Base-by-base conservation (phyloP, 2,329 filamentous ascomycete species). In the Endoconidiophora polonica region DNA sequence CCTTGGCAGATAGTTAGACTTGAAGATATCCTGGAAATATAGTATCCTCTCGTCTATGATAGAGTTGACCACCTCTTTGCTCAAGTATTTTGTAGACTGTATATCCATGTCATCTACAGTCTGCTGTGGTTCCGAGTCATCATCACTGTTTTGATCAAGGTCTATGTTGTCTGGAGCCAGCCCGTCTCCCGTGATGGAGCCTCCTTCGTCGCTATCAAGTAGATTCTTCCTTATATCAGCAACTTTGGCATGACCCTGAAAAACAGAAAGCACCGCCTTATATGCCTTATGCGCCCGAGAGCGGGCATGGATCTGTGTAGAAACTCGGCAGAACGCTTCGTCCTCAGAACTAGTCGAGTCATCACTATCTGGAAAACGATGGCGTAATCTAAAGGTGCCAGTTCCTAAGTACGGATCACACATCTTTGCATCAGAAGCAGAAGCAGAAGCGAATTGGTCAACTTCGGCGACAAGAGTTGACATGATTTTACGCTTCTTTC, bases 21-120 rank as follows among this genome's bases (percentile, higher is more conserved):
- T 43, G 44, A 54, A 54, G 4, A 42, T 44, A 9, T 44, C 12
- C 2, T 49, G 42, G 29, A 50, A 44, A 5, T 46, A 20, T 6
- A 10, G 12, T 26, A 55, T 51, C 5, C 47, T 48, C 6, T 49
- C 50, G 22, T 54, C 44, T 22, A 55, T 48, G 22, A 51, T 48
- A 18, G 46, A 10, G 18, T 52, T 29, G 22, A 54, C 24, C 12
- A 48, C 46, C n/a, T 54, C 46, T 5, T 9, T 23, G 5, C 9
- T 9, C 45, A 46, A 5, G 24, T 29, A 36, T 33, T 52, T 48
- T 16, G 33, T 9, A 14, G 67, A 65, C 48, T 66, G 65, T 62
- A 53, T 81, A 77, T 26, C 72, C 65, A 43, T 79, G 56, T 83
- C 79, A 3, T 58, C 50, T 2, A 58, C 57, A 3, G 62, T 59